Conservation (phyloP, 2,329 filamentous ascomycete species). For the Botrytis elliptica region DNA sequence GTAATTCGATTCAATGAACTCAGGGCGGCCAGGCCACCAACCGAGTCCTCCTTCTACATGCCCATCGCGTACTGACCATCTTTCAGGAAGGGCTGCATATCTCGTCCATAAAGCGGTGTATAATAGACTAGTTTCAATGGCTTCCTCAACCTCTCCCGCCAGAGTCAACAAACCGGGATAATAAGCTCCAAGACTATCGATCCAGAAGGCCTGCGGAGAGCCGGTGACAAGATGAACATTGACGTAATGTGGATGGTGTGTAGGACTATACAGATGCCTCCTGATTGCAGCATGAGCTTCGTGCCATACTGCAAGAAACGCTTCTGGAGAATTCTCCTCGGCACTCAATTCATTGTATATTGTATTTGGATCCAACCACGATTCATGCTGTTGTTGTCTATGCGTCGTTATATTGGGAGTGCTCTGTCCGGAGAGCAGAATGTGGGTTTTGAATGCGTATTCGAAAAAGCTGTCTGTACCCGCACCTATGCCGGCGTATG, state of each 20-base stretch:
- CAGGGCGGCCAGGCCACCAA: constrained; percentile 94
- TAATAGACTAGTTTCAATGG: constrained; percentile 82
- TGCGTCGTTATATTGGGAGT: constrained; percentile 50
- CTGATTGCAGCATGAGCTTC: constrained; percentile 84
- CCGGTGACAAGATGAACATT: constrained; percentile 88
- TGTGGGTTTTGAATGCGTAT: constrained; percentile 92
- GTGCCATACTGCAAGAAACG: constrained; percentile 81
- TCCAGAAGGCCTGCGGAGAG: constrained; percentile 86
- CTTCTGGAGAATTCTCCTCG: constrained; percentile 68
- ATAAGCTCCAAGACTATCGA: constrained; percentile 93
- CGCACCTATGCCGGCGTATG: constrained; percentile 90
- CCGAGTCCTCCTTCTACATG: constrained; percentile 81
- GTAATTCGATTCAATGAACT: constrained; percentile 96
- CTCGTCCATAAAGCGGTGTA: constrained; percentile 93
- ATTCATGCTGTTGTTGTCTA: constrained; percentile 24
- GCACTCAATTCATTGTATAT: constrained; percentile 59
- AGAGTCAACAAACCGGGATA: constrained; percentile 86
- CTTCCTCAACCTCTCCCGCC: constrained; percentile 87
- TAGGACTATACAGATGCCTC: constrained; percentile 81
- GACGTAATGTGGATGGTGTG: constrained; percentile 87
- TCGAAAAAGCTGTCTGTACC: constrained; percentile 99
- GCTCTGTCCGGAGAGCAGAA: constrained; percentile 77
- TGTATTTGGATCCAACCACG: constrained; percentile 63
- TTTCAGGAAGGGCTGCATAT: constrained; percentile 89
- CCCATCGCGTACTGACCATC: constrained; percentile 85